A percentile compares a stretch with the other conserved stretches of the same genome.
phyloP scores from a whole-genome alignment of 805 yeast species.

The Pichia heedii region DNA sequence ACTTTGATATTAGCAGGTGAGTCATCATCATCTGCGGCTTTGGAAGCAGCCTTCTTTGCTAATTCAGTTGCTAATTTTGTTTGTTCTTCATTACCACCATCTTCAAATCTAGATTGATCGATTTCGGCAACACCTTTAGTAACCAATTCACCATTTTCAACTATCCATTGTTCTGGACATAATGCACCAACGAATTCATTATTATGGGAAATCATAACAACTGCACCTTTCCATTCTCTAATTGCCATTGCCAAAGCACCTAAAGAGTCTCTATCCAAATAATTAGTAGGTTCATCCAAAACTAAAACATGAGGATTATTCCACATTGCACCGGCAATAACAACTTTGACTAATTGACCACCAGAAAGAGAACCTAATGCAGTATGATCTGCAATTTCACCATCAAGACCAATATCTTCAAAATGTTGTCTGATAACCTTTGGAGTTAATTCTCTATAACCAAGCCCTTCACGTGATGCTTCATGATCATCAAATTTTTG shows the following conservation, averaged over 20 bases:
- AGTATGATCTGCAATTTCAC: slow-evolving; percentile 97
- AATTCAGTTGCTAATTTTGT: slow-evolving; percentile 37
- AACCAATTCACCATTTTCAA: slow-evolving; percentile 83
- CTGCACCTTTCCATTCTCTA: slow-evolving; percentile 98
- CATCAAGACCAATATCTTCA: slow-evolving; percentile 94
- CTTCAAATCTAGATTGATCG: slow-evolving; percentile 76
- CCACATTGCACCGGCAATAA: slow-evolving; percentile 99
- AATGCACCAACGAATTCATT: slow-evolving; percentile 94
- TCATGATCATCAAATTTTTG: slow-evolving; percentile 98
- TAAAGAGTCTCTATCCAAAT: slow-evolving; percentile 93
- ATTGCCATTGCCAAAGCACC: slow-evolving; percentile 98
- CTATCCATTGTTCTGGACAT: slow-evolving; percentile 98
- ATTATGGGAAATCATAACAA: slow-evolving; percentile 96
- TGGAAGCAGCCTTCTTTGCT: slow-evolving; percentile 38
- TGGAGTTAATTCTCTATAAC: slow-evolving; percentile 91
- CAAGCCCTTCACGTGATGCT: slow-evolving; percentile 98
- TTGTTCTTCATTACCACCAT: slow-evolving; percentile 42
- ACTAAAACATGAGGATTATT: slow-evolving; percentile 96
- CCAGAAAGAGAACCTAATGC: slow-evolving; percentile 96
- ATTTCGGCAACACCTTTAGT: slow-evolving; percentile 73
- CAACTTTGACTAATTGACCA: slow-evolving; percentile 97
- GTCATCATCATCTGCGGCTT: slow-evolving; percentile 46
- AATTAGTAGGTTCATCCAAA: slow-evolving; percentile 96
- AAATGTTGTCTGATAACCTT: slow-evolving; percentile 92
- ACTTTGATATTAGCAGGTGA: slow-evolving; percentile 96